Evolutionary conservation across 805 yeast species (phyloP), one percentile per base, ranked within the genome.

Genomic region (Pichia gijzeniarum): DNA sequence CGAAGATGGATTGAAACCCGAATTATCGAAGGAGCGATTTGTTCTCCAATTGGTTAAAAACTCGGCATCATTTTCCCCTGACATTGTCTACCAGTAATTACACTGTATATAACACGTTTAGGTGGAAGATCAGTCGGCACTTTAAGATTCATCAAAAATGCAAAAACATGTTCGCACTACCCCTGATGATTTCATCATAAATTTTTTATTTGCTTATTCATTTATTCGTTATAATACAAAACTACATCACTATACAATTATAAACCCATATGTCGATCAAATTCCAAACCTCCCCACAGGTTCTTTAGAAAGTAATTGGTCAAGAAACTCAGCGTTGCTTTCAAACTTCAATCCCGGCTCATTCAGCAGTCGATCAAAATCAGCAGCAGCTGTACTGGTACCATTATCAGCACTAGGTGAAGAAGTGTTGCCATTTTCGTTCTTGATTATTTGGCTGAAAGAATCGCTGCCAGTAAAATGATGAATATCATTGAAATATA

Each of bases 1-100:
- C 12, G 41, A 48, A 16, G 35, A 21, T 25, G 50, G 48, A 14
- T 25, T 31, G 12, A 50, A 42, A 33, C 43, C 50, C n/a, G 37
- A 43, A n/a, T 35, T 39, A 39, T 44, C 49, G 14, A 45, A 35
- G 10, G 51, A 37, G 18, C 46, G 40, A 3, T 47, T 16, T 47
- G 57, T 47, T 40, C 62, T 53, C 63, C 63, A 61, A 37, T 55
- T 58, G 7, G 64, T 56, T 7, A 59, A 53, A 40, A 60, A 54
- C 22, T 53, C 54, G 1, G 61, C 61, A 22, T 55, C 49, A 14
- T 48, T 49, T 30, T 54, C 55, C 5, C 21, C 40, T 20, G 41
- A 28, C 48, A 40, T 44, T 28, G 19, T 38, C n/a, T n/a, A n/a
- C n/a, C n/a, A n/a, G n/a, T n/a, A n/a, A n/a, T n/a, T n/a, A n/a